phyloP scores from a whole-genome alignment of 2,329 filamentous ascomycete genomes.

The Penicillium sp. region DNA sequence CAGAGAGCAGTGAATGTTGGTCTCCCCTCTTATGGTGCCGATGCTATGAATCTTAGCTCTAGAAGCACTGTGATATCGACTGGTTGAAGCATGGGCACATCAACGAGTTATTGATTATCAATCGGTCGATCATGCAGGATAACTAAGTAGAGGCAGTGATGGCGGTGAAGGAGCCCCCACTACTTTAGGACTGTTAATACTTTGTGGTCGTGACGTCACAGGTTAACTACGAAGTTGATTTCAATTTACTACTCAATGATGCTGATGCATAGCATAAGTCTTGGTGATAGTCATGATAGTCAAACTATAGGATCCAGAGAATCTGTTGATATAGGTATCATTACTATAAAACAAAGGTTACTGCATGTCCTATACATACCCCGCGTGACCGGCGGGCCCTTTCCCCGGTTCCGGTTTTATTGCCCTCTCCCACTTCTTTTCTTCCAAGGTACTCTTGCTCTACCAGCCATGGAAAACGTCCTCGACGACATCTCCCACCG shows the following conservation, averaged over 20 bases:
- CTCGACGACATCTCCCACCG: slow-evolving; percentile 96
- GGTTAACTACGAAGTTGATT: too few species aligned
- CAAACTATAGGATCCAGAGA: not conserved
- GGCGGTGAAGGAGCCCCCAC: too few species aligned
- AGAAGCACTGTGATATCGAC: not conserved
- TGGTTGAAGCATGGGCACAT: not conserved
- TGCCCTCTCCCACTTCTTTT: slow-evolving; percentile 1
- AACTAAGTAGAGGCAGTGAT: too few species aligned
- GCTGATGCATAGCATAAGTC: too few species aligned
- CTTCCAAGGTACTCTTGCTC: slow-evolving; percentile 11
- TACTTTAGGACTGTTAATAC: too few species aligned
- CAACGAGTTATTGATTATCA: not conserved
- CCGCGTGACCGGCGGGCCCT: slow-evolving; percentile 10
- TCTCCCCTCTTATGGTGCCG: not conserved
- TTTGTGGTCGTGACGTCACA: not conserved
- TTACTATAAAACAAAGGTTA: not conserved
- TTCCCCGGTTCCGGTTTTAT: slow-evolving; percentile 4
- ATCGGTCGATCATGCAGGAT: not conserved
- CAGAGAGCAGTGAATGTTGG: not conserved
- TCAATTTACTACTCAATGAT: not conserved
- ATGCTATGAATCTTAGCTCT: not conserved
- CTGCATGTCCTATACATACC: slow-evolving; percentile 16
- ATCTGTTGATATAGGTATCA: not conserved
- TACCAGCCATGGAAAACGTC: slow-evolving; percentile 60
- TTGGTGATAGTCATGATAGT: too few species aligned